These are phyloP conservation scores for Solanum bukasovii DNA, from an alignment of 257 asterid species.

Conservation along the genomic window DNA sequence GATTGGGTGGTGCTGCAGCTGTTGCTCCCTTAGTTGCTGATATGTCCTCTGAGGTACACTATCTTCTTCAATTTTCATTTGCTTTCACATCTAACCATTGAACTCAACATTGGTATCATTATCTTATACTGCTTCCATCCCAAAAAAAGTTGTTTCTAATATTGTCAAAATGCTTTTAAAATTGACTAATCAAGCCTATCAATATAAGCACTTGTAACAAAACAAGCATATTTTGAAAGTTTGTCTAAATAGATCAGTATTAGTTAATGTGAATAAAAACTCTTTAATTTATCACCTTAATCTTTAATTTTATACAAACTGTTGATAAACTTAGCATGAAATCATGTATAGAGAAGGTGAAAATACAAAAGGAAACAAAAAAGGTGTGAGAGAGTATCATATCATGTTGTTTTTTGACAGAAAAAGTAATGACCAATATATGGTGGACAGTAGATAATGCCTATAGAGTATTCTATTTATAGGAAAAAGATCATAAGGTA, in stretches of 20 bases:
- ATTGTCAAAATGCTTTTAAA: neutral
- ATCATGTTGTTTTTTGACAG: neutral
- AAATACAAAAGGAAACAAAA: neutral
- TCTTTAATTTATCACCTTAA: neutral
- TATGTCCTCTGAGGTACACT: constrained; percentile 60
- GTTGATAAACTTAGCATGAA: neutral
- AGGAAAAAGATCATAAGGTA: neutral
- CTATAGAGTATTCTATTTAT: neutral
- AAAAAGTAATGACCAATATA: neutral
- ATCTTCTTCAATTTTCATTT: neutral
- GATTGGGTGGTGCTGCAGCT: constrained; percentile 88
- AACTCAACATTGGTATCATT: neutral
- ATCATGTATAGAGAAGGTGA: neutral
- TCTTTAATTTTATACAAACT: neutral
- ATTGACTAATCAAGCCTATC: neutral
- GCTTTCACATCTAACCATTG: neutral
- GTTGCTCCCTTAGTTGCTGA: constrained; percentile 66
- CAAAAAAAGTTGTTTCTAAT: neutral
- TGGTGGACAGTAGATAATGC: neutral
- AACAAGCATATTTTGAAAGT: neutral
- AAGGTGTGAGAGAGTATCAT: neutral
- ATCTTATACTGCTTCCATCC: too few species aligned
- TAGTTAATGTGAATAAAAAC: neutral
- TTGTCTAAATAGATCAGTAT: neutral
- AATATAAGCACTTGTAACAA: neutral